Percentiles rank a stretch among this genome's conserved stretches.
These are phyloP conservation scores for Colletotrichum karsti DNA, from an alignment of 2,329 filamentous ascomycete genomes.

Conservation along the genomic window DNA sequence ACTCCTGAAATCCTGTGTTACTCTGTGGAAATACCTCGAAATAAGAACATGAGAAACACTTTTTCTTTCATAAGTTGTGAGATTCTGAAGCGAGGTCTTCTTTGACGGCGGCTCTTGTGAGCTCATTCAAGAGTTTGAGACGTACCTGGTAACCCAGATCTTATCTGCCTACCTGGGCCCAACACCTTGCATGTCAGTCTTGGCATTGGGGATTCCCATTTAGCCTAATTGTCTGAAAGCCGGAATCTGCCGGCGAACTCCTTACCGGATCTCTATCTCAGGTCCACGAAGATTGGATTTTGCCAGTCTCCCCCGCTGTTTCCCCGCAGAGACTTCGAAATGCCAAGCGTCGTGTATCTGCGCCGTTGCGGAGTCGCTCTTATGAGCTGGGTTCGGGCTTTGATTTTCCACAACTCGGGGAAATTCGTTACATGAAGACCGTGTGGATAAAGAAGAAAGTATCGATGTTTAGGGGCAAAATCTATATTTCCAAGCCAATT, in stretches of 20 bases:
- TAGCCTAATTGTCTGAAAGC: not conserved
- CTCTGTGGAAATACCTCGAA: too few relatives aligned
- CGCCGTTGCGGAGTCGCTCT: not conserved
- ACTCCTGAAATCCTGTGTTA: too few relatives aligned
- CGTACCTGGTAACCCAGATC: too few relatives aligned
- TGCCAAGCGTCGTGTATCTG: not conserved
- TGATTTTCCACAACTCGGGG: conserved; percentile 4
- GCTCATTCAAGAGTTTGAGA: too few relatives aligned
- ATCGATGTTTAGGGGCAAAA: too few relatives aligned
- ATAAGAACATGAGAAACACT: too few relatives aligned
- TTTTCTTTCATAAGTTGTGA: too few relatives aligned
- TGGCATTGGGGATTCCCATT: not conserved
- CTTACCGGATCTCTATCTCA: not conserved
- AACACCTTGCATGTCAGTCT: not conserved
- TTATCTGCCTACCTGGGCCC: not conserved
- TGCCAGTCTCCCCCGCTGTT: not conserved
- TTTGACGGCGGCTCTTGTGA: too few relatives aligned
- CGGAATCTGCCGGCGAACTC: not conserved
- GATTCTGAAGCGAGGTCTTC: too few relatives aligned
- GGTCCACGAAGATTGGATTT: not conserved
- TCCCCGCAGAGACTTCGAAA: not conserved
- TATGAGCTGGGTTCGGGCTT: not conserved
- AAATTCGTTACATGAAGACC: too few relatives aligned
- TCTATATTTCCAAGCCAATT: too few relatives aligned
- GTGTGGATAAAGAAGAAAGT: too few relatives aligned